These are phyloP conservation scores for Protomyces gravidus DNA, from an alignment of 1,139 yeast genomes.

Conservation along the genomic window DNA sequence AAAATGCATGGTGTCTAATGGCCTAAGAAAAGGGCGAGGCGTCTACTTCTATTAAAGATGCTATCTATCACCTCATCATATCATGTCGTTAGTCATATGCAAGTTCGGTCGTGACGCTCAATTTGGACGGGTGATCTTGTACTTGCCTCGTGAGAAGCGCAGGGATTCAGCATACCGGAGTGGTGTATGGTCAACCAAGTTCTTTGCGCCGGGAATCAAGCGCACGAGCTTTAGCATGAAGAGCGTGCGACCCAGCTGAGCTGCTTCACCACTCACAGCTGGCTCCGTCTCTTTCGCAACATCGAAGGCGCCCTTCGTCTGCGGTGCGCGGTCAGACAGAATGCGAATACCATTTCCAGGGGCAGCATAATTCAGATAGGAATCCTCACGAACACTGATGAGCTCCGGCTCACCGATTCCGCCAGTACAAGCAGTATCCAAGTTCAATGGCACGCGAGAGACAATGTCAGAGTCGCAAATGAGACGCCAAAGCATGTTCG, in stretches of 20 bases:
- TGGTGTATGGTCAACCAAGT: not conserved
- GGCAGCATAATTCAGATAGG: not conserved
- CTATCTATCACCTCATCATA: not conserved
- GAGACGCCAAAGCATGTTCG: conserved; percentile 12
- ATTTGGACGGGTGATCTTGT: too few species aligned
- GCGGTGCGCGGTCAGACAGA: not conserved
- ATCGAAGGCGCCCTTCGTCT: not conserved
- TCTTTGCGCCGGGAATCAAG: not conserved
- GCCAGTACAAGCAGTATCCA: not conserved
- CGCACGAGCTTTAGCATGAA: not conserved
- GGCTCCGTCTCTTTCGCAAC: not conserved
- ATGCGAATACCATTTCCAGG: conserved; percentile 2
- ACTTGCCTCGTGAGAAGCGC: not conserved
- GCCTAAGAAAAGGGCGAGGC: too few species aligned
- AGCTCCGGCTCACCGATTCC: not conserved
- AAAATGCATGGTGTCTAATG: too few species aligned
- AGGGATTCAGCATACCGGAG: not conserved
- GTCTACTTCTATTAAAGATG: not conserved
- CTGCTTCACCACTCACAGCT: not conserved
- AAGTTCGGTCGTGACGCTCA: not conserved
- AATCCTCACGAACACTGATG: not conserved
- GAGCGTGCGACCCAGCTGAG: not conserved
- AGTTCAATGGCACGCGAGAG: conserved; percentile 16
- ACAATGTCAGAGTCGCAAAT: conserved; percentile 22
- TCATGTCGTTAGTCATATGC: not conserved